Percentiles rank a stretch among this genome's conserved stretches.
Evolutionary conservation across 352 stramenopile species (phyloP).

Genomic region (Globisporangium orthogonon): DNA sequence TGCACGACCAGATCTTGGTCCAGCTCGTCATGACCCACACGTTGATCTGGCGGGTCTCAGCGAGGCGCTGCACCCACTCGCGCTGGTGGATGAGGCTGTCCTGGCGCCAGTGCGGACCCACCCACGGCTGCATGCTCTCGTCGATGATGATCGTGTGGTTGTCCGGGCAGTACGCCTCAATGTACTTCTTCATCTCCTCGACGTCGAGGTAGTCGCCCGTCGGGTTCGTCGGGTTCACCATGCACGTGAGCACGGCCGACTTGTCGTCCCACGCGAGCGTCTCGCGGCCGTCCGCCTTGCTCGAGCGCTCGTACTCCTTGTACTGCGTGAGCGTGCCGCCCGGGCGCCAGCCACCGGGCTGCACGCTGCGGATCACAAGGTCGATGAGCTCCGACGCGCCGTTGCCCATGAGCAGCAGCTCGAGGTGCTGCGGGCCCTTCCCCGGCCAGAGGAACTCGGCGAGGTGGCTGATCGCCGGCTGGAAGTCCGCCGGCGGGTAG

Average conservation of each 20-base stretch:
- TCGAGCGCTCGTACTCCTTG: constrained; percentile 86
- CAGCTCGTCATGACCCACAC: constrained; percentile 91
- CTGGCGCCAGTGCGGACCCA: constrained; percentile 75
- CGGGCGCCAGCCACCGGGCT: constrained; percentile 58
- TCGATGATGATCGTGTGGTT: constrained; percentile 89
- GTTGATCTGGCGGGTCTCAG: constrained; percentile 69
- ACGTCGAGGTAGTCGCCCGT: constrained; percentile 86
- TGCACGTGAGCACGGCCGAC: constrained; percentile 68
- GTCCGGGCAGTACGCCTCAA: constrained; percentile 73
- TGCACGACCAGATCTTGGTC: constrained; percentile 93
- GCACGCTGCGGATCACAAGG: constrained; percentile 83
- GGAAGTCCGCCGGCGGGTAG: constrained; percentile 88
- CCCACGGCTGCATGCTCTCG: constrained; percentile 90
- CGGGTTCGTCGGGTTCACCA: constrained; percentile 89
- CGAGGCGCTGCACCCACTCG: constrained; percentile 74
- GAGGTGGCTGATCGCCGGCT: constrained; percentile 85
- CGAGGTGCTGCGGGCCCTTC: constrained; percentile 43
- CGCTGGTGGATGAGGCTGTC: constrained; percentile 87
- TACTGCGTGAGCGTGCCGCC: constrained; percentile 75
- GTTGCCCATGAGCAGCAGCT: constrained; percentile 80
- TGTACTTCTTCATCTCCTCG: constrained; percentile 83
- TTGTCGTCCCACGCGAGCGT: constrained; percentile 74
- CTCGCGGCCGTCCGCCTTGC: constrained; percentile 70
- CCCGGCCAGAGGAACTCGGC: constrained; percentile 82
- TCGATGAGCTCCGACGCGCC: constrained; percentile 84